phyloP scores from a whole-genome alignment of 768 basidiomycete species.

The Cubamyces sp. region DNA sequence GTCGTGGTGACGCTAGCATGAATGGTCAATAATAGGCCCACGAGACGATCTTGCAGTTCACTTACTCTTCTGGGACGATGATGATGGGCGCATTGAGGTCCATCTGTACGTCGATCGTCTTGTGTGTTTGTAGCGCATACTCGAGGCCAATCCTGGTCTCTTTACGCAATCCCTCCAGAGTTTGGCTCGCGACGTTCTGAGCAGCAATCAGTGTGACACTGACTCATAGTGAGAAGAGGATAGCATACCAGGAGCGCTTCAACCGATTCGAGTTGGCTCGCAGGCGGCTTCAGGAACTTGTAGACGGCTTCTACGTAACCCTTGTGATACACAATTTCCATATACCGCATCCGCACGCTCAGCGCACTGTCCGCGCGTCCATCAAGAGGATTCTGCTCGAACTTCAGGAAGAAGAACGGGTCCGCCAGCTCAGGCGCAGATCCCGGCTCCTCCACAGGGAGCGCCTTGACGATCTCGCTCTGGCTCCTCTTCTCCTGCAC shows the following conservation, averaged over 20 bases:
- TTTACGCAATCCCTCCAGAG: slow-evolving; percentile 89
- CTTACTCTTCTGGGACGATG: slow-evolving; percentile 91
- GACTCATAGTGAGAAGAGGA: not conserved
- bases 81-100: slow-evolving; percentile 97
- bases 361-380: slow-evolving; percentile 90
- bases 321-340: slow-evolving; percentile 96
- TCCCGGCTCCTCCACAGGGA: slow-evolving; percentile 23
- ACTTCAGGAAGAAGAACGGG: slow-evolving; percentile 87
- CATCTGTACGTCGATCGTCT: slow-evolving; percentile 94
- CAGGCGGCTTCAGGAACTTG: slow-evolving; percentile 91
- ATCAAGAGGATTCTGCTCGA: slow-evolving; percentile 91
- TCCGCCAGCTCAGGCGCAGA: slow-evolving; percentile 37
- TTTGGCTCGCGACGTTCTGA: slow-evolving; percentile 89
- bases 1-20: slow-evolving; percentile 68
- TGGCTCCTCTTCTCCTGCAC: slow-evolving; percentile 55
- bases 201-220: not conserved
- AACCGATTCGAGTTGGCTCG: slow-evolving; percentile 93
- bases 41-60: slow-evolving; percentile 5
- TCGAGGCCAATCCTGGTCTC: slow-evolving; percentile 95
- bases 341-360: slow-evolving; percentile 87
- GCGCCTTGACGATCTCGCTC: slow-evolving; percentile 27
- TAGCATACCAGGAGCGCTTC: slow-evolving; percentile 80
- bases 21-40: not conserved
- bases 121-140: slow-evolving; percentile 90
- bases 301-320: slow-evolving; percentile 93